Evolutionary conservation across 169 alveolate genomes (phyloP).

Genomic region (Plasmodium vivax): DNA sequence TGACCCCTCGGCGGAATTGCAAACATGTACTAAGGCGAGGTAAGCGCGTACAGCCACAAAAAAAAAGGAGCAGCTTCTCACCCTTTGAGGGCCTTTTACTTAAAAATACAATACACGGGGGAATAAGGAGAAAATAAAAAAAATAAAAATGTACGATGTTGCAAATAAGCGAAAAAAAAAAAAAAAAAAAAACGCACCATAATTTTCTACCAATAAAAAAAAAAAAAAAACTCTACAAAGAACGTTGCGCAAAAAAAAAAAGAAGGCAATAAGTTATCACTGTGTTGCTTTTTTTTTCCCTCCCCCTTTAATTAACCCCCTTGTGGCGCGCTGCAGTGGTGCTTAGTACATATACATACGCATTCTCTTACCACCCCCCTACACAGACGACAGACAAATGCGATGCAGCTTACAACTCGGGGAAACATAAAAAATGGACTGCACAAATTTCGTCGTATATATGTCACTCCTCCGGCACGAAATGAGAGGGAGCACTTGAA

Average conservation of each 20-base stretch:
- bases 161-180: not conserved
- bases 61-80: not conserved
- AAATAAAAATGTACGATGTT: not conserved
- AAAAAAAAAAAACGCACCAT: not conserved
- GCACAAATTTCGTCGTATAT: not conserved
- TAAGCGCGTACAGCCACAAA: not conserved
- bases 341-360: not conserved
- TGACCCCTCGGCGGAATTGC: not conserved
- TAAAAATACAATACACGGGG: not conserved
- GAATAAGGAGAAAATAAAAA: not conserved
- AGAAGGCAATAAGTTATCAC: not conserved
- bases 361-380: not conserved
- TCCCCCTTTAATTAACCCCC: not conserved
- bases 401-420: not conserved
- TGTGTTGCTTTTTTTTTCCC: not conserved
- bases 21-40: not conserved
- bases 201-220: not conserved
- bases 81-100: not conserved
- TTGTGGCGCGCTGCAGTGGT: not conserved
- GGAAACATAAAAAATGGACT: not conserved
- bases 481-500: not conserved
- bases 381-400: not conserved
- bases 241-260: not conserved
- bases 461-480: not conserved
- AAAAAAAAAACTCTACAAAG: not conserved